Evolutionary conservation across 805 yeast genomes (phyloP).

Genomic region (Starmerella tilneyi): DNA sequence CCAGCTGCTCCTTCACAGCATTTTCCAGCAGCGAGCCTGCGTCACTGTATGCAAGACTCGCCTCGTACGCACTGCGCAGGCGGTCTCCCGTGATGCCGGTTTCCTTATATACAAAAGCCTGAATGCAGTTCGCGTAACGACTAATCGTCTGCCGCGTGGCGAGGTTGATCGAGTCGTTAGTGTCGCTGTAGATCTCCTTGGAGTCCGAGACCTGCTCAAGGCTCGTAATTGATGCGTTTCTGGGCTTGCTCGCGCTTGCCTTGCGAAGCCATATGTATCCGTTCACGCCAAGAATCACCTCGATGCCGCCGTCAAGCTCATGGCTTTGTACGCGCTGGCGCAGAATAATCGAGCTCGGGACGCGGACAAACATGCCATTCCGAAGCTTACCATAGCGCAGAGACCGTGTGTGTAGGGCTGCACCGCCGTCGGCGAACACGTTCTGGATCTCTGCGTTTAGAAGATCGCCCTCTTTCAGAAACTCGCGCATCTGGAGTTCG

Average conservation of each 20-base stretch:
- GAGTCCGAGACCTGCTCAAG: slow-evolving; percentile 81
- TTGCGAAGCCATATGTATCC: slow-evolving; percentile 90
- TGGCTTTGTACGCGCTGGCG: slow-evolving; percentile 82
- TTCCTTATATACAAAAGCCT: slow-evolving; percentile 72
- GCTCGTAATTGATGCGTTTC: slow-evolving; percentile 52
- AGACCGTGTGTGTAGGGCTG: slow-evolving; percentile 89
- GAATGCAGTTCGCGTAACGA: slow-evolving; percentile 73
- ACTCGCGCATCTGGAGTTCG: slow-evolving; percentile 90
- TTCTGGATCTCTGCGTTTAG: slow-evolving; percentile 94
- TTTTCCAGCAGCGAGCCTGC: slow-evolving; percentile 63
- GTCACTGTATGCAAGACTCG: slow-evolving; percentile 64
- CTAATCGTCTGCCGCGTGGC: slow-evolving; percentile 62
- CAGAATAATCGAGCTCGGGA: slow-evolving; percentile 73
- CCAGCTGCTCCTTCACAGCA: slow-evolving; percentile 51
- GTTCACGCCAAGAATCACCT: slow-evolving; percentile 83
- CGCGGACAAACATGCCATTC: slow-evolving; percentile 72
- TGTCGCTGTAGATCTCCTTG: slow-evolving; percentile 89
- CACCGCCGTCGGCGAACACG: slow-evolving; percentile 78
- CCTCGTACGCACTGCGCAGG: slow-evolving; percentile 73
- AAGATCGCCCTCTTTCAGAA: slow-evolving; percentile 90
- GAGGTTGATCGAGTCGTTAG: slow-evolving; percentile 59
- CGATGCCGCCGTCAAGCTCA: slow-evolving; percentile 87
- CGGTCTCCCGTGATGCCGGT: slow-evolving; percentile 79
- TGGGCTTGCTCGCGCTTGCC: slow-evolving; percentile 34
- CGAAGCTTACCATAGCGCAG: slow-evolving; percentile 89